Evolutionary conservation across 1,139 yeast species (phyloP).

Genomic region (Candida frijolesensis): DNA sequence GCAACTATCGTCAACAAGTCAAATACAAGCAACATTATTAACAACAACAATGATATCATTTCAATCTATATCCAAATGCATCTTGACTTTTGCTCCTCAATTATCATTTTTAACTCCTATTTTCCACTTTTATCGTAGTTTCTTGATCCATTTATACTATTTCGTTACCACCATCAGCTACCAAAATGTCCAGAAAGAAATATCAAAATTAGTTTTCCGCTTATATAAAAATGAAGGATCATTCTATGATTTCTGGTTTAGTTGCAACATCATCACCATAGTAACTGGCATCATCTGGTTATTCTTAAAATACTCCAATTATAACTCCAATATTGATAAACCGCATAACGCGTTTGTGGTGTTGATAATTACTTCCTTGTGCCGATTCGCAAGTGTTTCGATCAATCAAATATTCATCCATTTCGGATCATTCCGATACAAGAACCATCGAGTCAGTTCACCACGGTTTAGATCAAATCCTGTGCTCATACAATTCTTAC

Average conservation of each 20-base stretch:
- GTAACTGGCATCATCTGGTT: conserved; percentile 12
- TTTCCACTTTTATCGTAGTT: conserved; percentile 8
- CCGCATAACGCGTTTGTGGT: conserved; percentile 11
- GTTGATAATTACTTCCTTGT: conserved; percentile 7
- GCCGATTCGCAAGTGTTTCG: conserved; percentile 7
- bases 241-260: conserved; percentile 13
- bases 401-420: conserved; percentile 6
- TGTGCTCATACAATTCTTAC: conserved; percentile 8
- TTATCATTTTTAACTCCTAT: conserved; percentile 4
- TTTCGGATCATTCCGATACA: not conserved
- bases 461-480: conserved; percentile 5
- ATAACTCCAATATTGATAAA: conserved; percentile 3
- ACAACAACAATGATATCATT: conserved; percentile 8
- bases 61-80: not conserved
- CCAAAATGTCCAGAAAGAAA: not conserved
- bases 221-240: conserved; percentile 10
- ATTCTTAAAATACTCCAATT: conserved; percentile 5
- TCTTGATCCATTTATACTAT: not conserved
- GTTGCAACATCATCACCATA: conserved; percentile 11
- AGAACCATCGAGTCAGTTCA: not conserved
- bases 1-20: not conserved
- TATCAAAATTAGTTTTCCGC: conserved; percentile 4
- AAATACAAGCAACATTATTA: not conserved
- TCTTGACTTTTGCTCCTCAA: conserved; percentile 7
- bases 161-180: not conserved